These are phyloP conservation scores for Lactifluus hygrophoroides DNA, from an alignment of 768 basidiomycete species.

Conservation along the genomic window DNA sequence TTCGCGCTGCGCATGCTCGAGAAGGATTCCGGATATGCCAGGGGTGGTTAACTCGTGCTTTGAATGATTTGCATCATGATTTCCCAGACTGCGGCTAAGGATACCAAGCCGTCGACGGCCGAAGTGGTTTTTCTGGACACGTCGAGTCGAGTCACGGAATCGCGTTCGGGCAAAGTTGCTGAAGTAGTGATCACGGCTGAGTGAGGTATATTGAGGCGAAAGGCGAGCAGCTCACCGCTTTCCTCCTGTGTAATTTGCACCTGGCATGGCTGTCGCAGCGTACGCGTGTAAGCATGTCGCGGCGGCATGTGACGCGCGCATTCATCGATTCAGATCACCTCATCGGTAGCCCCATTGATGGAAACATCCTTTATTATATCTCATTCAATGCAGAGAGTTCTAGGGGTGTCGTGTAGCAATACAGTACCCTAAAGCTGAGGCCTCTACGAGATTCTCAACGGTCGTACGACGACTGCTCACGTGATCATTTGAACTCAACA, in stretches of 20 bases:
- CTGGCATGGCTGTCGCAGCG: too few relatives aligned
- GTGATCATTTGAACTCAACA: too few relatives aligned
- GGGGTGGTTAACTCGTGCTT: not conserved
- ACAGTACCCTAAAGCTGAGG: too few relatives aligned
- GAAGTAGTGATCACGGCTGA: not conserved
- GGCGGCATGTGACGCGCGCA: too few relatives aligned
- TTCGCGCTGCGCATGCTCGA: slow-evolving; percentile 13
- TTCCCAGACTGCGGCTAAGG: slow-evolving; percentile 11
- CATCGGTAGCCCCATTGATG: too few relatives aligned
- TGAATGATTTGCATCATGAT: not conserved
- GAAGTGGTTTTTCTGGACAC: slow-evolving; percentile 19
- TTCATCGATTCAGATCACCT: not conserved
- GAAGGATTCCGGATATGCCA: not conserved
- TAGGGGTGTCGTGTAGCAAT: too few relatives aligned
- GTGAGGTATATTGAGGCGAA: not conserved
- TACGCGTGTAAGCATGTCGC: too few relatives aligned
- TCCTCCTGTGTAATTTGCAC: slow-evolving; percentile 20
- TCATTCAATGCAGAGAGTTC: too few relatives aligned
- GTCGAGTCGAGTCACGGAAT: slow-evolving; percentile 14
- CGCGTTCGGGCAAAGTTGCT: slow-evolving; percentile 19
- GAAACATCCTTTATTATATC: too few relatives aligned
- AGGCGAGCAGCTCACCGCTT: slow-evolving; percentile 7
- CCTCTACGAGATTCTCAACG: too few relatives aligned
- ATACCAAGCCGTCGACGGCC: slow-evolving; percentile 17
- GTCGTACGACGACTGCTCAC: too few relatives aligned